Conservation (phyloP, 1,284 basidiomycete genomes). For the Marasmius sp. region DNA sequence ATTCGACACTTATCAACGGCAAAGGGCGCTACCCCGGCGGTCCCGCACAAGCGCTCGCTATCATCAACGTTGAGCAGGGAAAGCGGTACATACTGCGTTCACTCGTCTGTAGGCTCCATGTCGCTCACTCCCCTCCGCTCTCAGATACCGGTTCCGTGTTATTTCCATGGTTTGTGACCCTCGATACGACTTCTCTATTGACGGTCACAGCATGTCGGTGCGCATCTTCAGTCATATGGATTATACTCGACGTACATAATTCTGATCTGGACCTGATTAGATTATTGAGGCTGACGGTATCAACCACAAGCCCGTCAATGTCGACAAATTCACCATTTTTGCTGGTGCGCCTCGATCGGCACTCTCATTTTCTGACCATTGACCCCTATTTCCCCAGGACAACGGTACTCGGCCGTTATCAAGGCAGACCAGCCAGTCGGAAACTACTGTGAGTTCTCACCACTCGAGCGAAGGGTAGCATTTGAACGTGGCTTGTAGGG, state of each 20-base stretch:
- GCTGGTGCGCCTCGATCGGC: neutral
- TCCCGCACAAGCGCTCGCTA: constrained; percentile 19
- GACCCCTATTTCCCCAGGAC: constrained; percentile 5
- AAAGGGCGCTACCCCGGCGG: neutral
- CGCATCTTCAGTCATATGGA: too few relatives aligned
- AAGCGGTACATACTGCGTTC: neutral
- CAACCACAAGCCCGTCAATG: constrained; percentile 24
- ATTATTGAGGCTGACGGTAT: constrained; percentile 35
- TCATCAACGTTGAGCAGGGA: constrained; percentile 23
- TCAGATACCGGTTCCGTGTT: constrained; percentile 30
- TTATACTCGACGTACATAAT: too few relatives aligned
- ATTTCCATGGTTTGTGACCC: constrained; percentile 26
- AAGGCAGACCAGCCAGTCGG: constrained; percentile 20
- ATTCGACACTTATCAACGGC: neutral
- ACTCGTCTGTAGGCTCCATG: too few relatives aligned
- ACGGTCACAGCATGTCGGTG: constrained; percentile 29
- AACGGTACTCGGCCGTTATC: constrained; percentile 30
- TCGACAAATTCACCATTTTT: constrained; percentile 23
- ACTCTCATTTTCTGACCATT: too few relatives aligned
- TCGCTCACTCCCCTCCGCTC: too few relatives aligned
- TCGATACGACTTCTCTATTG: constrained; percentile 30
- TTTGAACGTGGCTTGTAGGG: constrained; percentile 6
- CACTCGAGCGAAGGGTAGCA: too few relatives aligned
- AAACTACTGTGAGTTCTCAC: constrained; percentile 21
- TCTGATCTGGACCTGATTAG: too few relatives aligned